Conservation (phyloP, 2,329 filamentous ascomycete genomes). For the Aspergillus sp. region DNA sequence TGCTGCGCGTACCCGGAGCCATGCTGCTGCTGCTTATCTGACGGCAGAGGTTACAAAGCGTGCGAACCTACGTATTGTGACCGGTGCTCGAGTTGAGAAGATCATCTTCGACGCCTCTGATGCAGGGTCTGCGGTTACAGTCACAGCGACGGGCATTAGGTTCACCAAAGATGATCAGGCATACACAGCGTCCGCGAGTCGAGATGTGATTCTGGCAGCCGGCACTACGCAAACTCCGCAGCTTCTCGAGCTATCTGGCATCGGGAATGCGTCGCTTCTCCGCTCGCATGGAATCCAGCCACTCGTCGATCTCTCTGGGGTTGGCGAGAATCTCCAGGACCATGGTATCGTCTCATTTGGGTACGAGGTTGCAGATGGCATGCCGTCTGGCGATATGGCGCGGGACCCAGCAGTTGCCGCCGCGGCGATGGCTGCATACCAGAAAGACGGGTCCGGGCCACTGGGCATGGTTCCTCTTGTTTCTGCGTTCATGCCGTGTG, state of each 20-base stretch:
- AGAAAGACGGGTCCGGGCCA: conserved; percentile 25
- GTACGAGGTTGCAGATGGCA: conserved; percentile 25
- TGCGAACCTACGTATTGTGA: conserved; percentile 49
- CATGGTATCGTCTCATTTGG: conserved; percentile 31
- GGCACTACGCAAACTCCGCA: conserved; percentile 59
- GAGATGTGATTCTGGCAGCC: conserved; percentile 60
- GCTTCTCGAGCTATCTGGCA: conserved; percentile 60
- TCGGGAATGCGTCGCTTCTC: conserved; percentile 52
- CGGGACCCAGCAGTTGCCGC: conserved; percentile 19
- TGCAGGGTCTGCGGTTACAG: neutral
- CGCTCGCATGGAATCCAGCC: conserved; percentile 41
- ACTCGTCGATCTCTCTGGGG: conserved; percentile 45
- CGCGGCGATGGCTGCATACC: conserved; percentile 25
- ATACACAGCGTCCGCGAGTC: conserved; percentile 29
- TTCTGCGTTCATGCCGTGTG: conserved; percentile 23
- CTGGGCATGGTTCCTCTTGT: conserved; percentile 21
- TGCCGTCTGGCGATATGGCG: conserved; percentile 23
- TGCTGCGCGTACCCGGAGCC: conserved; percentile 13
- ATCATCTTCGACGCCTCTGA: conserved; percentile 37
- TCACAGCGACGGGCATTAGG: conserved; percentile 20
- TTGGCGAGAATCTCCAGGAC: conserved; percentile 55
- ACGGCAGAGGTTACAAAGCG: conserved; percentile 33
- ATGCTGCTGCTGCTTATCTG: conserved; percentile 18
- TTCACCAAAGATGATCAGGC: conserved; percentile 19
- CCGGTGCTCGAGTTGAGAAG: conserved; percentile 47